These are phyloP conservation scores for Plectranthus barbatus DNA, from an alignment of 257 asterid species.

Conservation along the genomic window DNA sequence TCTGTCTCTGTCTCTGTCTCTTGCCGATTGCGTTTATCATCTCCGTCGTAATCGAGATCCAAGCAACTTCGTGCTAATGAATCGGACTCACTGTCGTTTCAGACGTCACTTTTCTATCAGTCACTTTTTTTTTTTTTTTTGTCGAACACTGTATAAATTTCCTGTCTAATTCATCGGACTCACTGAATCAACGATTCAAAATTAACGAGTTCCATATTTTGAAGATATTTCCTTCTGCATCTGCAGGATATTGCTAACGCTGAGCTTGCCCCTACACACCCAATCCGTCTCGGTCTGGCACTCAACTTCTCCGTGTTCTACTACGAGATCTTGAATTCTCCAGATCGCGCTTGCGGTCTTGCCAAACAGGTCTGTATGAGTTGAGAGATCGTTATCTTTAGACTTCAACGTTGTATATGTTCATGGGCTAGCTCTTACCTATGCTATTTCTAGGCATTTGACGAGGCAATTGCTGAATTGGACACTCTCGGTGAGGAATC, in stretches of 20 bases:
- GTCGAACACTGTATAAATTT: background rate
- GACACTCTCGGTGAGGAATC: slow-evolving; percentile 95
- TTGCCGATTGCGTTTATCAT: too few species aligned
- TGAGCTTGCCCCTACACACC: slow-evolving; percentile 84
- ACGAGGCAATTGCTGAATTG: slow-evolving; percentile 86
- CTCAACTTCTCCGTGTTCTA: slow-evolving; percentile 88
- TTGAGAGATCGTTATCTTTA: background rate
- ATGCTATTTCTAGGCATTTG: slow-evolving; percentile 52
- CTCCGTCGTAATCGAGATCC: background rate
- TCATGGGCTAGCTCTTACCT: background rate
- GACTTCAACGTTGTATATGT: background rate
- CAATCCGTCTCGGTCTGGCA: slow-evolving; percentile 79
- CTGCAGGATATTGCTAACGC: slow-evolving; percentile 67
- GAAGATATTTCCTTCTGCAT: background rate
- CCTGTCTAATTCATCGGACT: background rate
- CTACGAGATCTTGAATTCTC: slow-evolving; percentile 77
- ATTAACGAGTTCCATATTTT: background rate
- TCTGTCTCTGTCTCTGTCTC: too few species aligned
- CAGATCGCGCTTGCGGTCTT: slow-evolving; percentile 78
- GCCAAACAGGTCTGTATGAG: slow-evolving; percentile 64
- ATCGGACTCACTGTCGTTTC: background rate
- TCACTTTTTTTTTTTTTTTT: background rate
- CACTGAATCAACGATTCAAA: background rate
- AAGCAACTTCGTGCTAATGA: background rate
- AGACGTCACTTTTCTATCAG: background rate